Evolutionary conservation across 495 filamentous ascomycete species (phyloP).

Genomic region (Aspergillus incahuasiensis): DNA sequence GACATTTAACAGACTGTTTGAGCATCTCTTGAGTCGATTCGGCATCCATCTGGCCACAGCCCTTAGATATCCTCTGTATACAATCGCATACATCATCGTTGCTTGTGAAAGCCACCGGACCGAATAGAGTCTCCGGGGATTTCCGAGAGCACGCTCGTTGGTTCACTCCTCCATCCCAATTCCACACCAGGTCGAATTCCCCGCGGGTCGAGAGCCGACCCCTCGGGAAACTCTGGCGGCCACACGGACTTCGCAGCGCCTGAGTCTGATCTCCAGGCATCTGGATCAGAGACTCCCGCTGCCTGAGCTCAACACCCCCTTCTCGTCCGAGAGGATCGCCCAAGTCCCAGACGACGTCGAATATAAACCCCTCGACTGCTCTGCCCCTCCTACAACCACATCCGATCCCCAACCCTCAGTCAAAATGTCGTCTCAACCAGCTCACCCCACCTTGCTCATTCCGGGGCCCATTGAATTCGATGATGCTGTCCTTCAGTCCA

Average conservation of each 20-base stretch:
- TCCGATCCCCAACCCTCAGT: constrained; percentile 11
- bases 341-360: constrained; percentile 52
- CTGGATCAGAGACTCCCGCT: constrained; percentile 58
- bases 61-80: not conserved
- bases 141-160: constrained; percentile 22
- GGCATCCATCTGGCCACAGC: not conserved
- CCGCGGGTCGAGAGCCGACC: constrained; percentile 35
- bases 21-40: not conserved
- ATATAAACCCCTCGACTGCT: constrained; percentile 48
- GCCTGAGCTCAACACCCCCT: constrained; percentile 62
- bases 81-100: not conserved
- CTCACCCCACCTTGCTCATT: constrained; percentile 82
- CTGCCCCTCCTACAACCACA: constrained; percentile 18
- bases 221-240: constrained; percentile 50
- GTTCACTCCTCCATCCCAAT: constrained; percentile 17
- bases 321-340: constrained; percentile 58
- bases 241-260: constrained; percentile 56
- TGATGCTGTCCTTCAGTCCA: constrained; percentile 90
- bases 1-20: not conserved
- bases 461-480: constrained; percentile 98
- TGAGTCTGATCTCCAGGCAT: constrained; percentile 79
- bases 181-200: constrained; percentile 18
- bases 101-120: constrained; percentile 1
- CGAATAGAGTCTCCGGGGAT: constrained; percentile 26
- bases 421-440: constrained; percentile 75